phyloP scores from a whole-genome alignment of 2,329 filamentous ascomycete species.

The Aureobasidium leucospermi region DNA sequence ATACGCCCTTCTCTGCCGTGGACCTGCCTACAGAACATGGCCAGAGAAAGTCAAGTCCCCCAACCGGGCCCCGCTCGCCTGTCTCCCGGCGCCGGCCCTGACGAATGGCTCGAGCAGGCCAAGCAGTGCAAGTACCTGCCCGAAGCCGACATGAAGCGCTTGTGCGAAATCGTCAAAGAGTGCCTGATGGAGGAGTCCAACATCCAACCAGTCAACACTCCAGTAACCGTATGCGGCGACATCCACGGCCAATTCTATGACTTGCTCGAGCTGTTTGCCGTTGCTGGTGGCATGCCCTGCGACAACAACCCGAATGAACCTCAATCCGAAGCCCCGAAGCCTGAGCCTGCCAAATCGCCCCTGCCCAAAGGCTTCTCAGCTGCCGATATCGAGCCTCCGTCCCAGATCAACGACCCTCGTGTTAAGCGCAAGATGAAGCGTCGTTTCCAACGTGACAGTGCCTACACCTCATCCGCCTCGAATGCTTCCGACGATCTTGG shows the following conservation, averaged over 20 bases:
- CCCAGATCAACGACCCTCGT: constrained; percentile 80
- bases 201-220: constrained; percentile 94
- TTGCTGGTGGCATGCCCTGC: constrained; percentile 93
- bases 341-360: constrained; percentile 11
- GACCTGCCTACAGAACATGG: constrained; percentile 30
- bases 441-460: constrained; percentile 42
- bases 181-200: constrained; percentile 99
- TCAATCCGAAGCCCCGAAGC: constrained; percentile 7
- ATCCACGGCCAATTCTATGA: constrained; percentile 99
- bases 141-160: constrained; percentile 94
- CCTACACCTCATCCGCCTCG: constrained; percentile 46
- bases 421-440: constrained; percentile 74
- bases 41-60: constrained; percentile 56
- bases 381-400: constrained; percentile 87
- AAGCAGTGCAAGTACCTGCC: constrained; percentile 97
- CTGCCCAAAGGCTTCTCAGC: constrained; percentile 66
- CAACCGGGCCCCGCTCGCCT: constrained; percentile 87
- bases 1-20: neutral
- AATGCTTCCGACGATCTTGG: constrained; percentile 35
- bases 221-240: constrained; percentile 94
- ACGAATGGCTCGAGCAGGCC: constrained; percentile 94
- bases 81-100: constrained; percentile 72
- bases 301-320: constrained; percentile 36
- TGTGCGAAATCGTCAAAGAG: constrained; percentile 98
- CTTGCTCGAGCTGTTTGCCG: constrained; percentile 89